phyloP scores from a whole-genome alignment of 495 filamentous ascomycete genomes.

The Talaromyces stipitatus region DNA sequence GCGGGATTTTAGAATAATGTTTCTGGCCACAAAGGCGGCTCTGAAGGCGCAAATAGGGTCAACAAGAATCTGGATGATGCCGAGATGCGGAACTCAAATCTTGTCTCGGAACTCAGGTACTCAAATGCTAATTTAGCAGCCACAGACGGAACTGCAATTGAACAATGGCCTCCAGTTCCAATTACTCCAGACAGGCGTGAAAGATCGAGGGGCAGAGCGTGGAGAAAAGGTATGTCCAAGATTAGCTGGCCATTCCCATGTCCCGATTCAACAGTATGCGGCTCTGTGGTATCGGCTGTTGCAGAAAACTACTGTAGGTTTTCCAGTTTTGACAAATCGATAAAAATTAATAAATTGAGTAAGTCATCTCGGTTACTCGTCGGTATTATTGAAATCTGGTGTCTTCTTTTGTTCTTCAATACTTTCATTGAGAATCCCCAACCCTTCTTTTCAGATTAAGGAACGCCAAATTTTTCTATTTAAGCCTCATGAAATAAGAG shows the following conservation, averaged over 20 bases:
- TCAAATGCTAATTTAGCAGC: too few species aligned
- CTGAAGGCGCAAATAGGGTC: too few species aligned
- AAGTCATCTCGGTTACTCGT: background rate
- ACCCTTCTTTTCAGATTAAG: background rate
- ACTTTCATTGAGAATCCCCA: background rate
- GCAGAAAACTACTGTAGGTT: background rate
- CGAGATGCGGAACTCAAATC: too few species aligned
- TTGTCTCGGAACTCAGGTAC: too few species aligned
- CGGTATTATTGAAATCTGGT: background rate
- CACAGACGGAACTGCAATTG: background rate
- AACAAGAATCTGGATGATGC: too few species aligned
- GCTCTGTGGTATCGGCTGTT: background rate
- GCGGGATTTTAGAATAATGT: too few species aligned
- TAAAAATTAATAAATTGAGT: background rate
- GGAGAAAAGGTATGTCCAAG: too few species aligned
- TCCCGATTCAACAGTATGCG: background rate
- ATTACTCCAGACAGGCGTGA: background rate
- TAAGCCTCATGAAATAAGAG: background rate
- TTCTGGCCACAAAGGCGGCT: too few species aligned
- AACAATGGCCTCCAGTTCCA: background rate
- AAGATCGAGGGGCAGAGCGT: too few species aligned
- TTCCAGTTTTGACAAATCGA: background rate
- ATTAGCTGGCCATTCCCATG: background rate
- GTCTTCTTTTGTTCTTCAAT: background rate
- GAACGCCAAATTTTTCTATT: background rate